These are phyloP conservation scores for Vinca minor DNA, from an alignment of 257 asterid species.

Conservation along the genomic window DNA sequence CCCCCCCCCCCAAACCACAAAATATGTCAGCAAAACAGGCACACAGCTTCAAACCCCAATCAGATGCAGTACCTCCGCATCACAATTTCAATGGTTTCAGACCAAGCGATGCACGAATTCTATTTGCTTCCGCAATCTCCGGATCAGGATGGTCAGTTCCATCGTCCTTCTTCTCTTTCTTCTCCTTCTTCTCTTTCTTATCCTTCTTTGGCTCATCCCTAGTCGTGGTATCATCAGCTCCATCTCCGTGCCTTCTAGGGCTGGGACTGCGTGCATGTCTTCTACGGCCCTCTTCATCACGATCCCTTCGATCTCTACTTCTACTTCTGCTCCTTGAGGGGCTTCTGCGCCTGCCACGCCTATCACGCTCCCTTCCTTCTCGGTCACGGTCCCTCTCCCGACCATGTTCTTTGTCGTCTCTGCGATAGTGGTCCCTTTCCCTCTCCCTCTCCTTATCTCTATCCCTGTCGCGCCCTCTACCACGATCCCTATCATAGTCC, in stretches of 20 bases:
- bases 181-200: conserved; percentile 78
- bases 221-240: conserved; percentile 19
- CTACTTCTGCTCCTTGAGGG: conserved; percentile 79
- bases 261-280: conserved; percentile 61
- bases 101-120: conserved; percentile 80
- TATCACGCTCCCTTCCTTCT: too few species aligned
- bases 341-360: conserved; percentile 65
- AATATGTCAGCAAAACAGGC: background rate
- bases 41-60: background rate
- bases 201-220: conserved; percentile 54
- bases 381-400: conserved; percentile 58
- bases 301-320: conserved; percentile 66
- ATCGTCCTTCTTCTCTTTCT: conserved; percentile 65
- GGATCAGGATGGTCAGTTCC: conserved; percentile 99
- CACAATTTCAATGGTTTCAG: conserved; percentile 62
- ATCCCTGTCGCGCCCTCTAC: too few species aligned
- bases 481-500: conserved; percentile 51
- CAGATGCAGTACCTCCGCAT: too few species aligned
- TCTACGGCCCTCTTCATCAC: conserved; percentile 62
- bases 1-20: background rate
- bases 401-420: too few species aligned
- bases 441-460: conserved; percentile 38
- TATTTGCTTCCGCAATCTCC: conserved; percentile 86
- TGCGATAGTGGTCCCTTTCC: conserved; percentile 36
- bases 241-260: conserved; percentile 56